Base-by-base conservation (phyloP, 2,329 filamentous ascomycete genomes). In the Cordyceps cateniannulata region DNA sequence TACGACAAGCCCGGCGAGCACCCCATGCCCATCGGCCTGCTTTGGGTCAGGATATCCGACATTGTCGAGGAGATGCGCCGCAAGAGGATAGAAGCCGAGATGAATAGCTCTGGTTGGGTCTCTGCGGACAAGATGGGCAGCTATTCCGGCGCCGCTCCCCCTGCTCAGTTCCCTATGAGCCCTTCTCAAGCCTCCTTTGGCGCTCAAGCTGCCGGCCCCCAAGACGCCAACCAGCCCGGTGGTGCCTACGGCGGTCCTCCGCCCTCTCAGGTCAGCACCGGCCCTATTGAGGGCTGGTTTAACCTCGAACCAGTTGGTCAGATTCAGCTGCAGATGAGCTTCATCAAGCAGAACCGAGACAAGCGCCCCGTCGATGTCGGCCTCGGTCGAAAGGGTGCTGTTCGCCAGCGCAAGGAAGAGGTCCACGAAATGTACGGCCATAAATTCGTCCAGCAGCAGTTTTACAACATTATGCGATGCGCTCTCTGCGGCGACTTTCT, bases 401-500 rank as follows among this genome's bases (percentile, higher is more conserved):
- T 99, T 67, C 91, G 95, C 66, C 93, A 99, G 77, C 91, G 91
- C 71, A 99, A 99, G 79, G 95, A 99, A 75, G 93, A 98, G 70
- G 88, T 99, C 5, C 91, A 97, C 77, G 95, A 99, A 78, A 96
- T 97, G 81, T 97, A 96, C 72, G 95, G 95, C 53, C 95, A 99
- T 86, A 99, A 98, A 77, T 99, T 99, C 71, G 88, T 98, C 60
- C 90, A 95, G 70, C 93, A 97, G 73, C 95, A 97, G 74, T 99
- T 99, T 76, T 99, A 98, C 86, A 99, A 98, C 82, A 97, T 99
- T 71, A 99, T 99, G 95, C 93, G 95, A 64, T 99, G 95, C 76
- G 95, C 95, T 16, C 86, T 98, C 40, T 99, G 95, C 73, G 95
- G 93, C 63, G 95, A 99, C 67, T 98, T 99, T 71, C 88, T 99